Percentiles rank a stretch among this genome's conserved stretches.
phyloP scores from a whole-genome alignment of 805 yeast species.

The Yamadazyma takamatsuzukensis region DNA sequence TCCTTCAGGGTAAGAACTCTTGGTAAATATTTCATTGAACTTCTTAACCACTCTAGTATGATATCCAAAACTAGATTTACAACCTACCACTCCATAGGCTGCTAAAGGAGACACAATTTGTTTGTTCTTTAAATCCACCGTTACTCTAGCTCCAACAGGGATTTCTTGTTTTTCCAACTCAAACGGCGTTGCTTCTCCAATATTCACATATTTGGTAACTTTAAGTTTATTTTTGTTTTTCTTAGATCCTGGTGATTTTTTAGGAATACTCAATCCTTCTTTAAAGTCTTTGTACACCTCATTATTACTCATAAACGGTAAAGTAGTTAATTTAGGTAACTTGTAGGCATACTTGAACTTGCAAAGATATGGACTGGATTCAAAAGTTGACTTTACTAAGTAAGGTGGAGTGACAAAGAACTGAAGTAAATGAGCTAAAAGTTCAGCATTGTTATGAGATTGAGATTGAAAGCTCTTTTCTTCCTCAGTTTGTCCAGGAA shows the following conservation, averaged over 20 bases:
- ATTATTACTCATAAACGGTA: constrained; percentile 68
- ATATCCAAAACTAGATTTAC: constrained; percentile 65
- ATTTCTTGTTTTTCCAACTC: constrained; percentile 61
- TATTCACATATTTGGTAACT: constrained; percentile 70
- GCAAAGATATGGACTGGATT: constrained; percentile 18
- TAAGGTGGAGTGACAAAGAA: constrained; percentile 85
- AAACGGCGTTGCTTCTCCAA: constrained; percentile 61
- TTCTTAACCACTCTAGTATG: constrained; percentile 63
- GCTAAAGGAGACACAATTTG: constrained; percentile 66
- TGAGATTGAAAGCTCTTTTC: constrained; percentile 5
- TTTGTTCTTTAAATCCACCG: constrained; percentile 62
- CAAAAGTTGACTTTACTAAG: constrained; percentile 61
- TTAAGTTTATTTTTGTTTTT: constrained; percentile 46
- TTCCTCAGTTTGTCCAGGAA: constrained; percentile 2
- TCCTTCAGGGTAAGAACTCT: constrained; percentile 59
- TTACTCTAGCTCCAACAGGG: constrained; percentile 77
- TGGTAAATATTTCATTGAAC: constrained; percentile 67
- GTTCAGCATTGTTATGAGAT: constrained; percentile 35
- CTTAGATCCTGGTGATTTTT: constrained; percentile 33
- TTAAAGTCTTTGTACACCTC: constrained; percentile 34
- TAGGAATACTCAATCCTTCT: constrained; percentile 62
- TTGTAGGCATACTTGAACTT: constrained; percentile 62
- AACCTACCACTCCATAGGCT: constrained; percentile 66
- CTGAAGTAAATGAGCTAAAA: constrained; percentile 69
- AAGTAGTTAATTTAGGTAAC: constrained; percentile 65